Conservation (phyloP, 352 stramenopile genomes). For the Salisapilia sapeloensis region DNA sequence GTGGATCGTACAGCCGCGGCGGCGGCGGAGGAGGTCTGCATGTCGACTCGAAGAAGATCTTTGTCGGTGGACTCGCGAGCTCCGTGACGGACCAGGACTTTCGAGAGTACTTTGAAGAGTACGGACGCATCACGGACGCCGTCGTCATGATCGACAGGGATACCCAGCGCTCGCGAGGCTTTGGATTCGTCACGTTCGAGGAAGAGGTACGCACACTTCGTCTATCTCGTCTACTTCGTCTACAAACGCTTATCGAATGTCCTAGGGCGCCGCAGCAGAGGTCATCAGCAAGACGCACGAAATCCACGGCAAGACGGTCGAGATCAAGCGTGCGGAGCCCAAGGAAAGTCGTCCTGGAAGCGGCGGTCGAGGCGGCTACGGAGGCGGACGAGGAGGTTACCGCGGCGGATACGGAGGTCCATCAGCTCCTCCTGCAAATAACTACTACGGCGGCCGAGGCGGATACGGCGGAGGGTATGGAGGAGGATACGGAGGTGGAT, state of each 20-base stretch:
- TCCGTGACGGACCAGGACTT: conserved; percentile 84
- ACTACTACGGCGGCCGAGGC: conserved; percentile 8
- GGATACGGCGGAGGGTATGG: conserved; percentile 4
- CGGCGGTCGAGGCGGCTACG: conserved; percentile 9
- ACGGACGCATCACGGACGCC: conserved; percentile 79
- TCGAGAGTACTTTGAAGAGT: conserved; percentile 84
- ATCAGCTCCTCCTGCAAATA: no score
- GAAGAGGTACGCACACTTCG: conserved; percentile 34
- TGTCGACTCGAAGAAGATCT: conserved; percentile 84
- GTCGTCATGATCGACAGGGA: conserved; percentile 90
- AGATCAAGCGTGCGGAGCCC: conserved; percentile 78
- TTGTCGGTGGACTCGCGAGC: conserved; percentile 79
- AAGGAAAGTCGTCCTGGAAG: conserved; percentile 38
- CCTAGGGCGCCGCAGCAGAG: conserved; percentile 62
- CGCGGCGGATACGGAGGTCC: conserved; percentile 9
- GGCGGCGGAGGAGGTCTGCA: conserved; percentile 9
- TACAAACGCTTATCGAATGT: background rate
- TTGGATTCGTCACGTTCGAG: conserved; percentile 89
- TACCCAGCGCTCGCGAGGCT: conserved; percentile 81
- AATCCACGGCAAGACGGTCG: conserved; percentile 82
- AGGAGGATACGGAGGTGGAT: conserved; percentile 5
- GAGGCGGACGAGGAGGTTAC: conserved; percentile 7
- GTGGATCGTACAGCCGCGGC: conserved; percentile 10
- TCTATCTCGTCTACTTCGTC: no score
- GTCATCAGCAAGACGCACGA: conserved; percentile 82